Base-by-base conservation (phyloP, 2,329 filamentous ascomycete genomes). In the Lachnellula hyalina region DNA sequence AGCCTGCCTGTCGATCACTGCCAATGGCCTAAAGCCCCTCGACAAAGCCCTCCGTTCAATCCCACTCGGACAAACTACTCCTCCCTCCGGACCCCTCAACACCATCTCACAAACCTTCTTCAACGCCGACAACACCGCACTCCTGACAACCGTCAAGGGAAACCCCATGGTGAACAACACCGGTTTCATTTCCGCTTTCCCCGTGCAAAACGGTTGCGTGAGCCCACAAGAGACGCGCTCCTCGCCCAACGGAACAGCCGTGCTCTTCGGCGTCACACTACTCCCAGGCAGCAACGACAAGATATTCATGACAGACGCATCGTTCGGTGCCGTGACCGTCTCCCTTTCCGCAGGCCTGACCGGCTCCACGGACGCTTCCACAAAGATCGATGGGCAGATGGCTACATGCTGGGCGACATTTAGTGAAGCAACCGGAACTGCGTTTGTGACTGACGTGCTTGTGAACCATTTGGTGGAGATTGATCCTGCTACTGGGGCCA, bases 91-190 rank as follows among this genome's bases (percentile, higher is more conserved):
- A 0, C 82, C 83, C 0, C 68, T 71, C 2, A 83, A 84, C 66
- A 84, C 79, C 0, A 74, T 85, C 2, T 84, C 82, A 0, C 81
- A 86, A 7, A 73, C 77, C 0, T 80, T 84, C 65, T 86, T 85
- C 69, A 81, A 79, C 0, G 67, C 67, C 0, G 81, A 86, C 51
- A 74, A 81, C 57, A 70, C 65, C 0, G 73, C 69, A 2, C 70
- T 87, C 0, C 74, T 79, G 49, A 74, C 78, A 0, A 83, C 79
- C 1, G 81, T 86, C 41, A 87, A 87, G 68, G 83, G 83, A 1
- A 74, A 84, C 52, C 79, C 79, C 0, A 61, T 71, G 0, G 68
- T 68, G 4, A 82, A 82, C 64, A 82, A 78, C 51, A 80, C 75
- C 0, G 82, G 83, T 0, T 85, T 82, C 61, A 55, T 86, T 11